Base-by-base conservation (phyloP, 2,329 filamentous ascomycete genomes). In the Aspergillus spinulosporus region DNA sequence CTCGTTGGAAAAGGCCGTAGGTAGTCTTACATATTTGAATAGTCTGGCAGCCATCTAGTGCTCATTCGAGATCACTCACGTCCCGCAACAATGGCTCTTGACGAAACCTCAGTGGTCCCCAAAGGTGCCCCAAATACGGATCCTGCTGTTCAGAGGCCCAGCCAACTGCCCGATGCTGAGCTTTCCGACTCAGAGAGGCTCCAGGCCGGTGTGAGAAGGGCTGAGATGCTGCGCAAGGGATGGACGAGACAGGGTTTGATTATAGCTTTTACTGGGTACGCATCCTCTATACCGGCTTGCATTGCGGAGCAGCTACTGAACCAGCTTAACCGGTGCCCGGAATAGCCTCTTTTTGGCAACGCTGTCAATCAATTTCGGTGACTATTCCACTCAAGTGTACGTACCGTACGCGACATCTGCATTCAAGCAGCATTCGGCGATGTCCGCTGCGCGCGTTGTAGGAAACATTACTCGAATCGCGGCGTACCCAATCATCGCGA, bases 401-500 rank as follows among this genome's bases (percentile, higher is more conserved):
- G 52, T 48, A 0, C 43, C 65, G 4, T 67, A 65, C 34, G 64
- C 62, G 12, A 67, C 64, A 6, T 66, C 63, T 37, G 47, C 57
- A 5, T 67, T 67, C 55, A 63, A 62, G 42, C 57, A 66, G 28
- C 65, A 67, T 39, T 67, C 65, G 5, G 58, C 62, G 5, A 63
- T 66, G 62, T 63, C 62, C 29, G 62, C 62, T 4, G 61, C 62
- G 3, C 54, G 59, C 1, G 64, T 68, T 2, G 64, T 67, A 2
- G 62, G 56, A 42, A 65, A 64, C 21, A 67, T 67, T 8, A 60
- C 65, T 0, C 57, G 61, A 2, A 63, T 67, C 34, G 63, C 59
- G n/a, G 59, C 66, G 3, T 68, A 62, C 57, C 66, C 66, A 1
- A 58, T 68, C 21, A 63, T 68, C 52, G 65, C 65, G 5, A 68